Evolutionary conservation across 768 basidiomycete species (phyloP).

Genomic region (Astraeus odoratus): DNA sequence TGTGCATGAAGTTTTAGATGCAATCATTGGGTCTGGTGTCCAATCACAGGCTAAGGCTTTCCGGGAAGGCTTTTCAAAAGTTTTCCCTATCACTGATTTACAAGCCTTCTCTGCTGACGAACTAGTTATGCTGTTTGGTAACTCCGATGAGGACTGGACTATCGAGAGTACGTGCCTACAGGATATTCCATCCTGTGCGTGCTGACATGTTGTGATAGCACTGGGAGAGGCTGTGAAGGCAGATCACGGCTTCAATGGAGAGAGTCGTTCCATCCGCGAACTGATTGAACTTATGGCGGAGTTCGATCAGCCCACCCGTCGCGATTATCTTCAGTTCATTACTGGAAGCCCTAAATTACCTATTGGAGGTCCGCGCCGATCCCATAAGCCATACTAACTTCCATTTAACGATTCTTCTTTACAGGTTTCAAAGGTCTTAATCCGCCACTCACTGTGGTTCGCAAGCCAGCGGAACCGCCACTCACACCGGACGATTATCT

Average conservation of each 20-base stretch:
- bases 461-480: constrained; percentile 92
- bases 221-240: constrained; percentile 89
- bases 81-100: constrained; percentile 89
- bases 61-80: constrained; percentile 90
- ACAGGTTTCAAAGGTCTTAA: constrained; percentile 91
- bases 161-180: constrained; percentile 62
- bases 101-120: constrained; percentile 92
- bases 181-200: background rate
- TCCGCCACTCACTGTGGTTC: constrained; percentile 91
- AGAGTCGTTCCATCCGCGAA: constrained; percentile 85
- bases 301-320: constrained; percentile 65
- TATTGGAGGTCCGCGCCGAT: constrained; percentile 68
- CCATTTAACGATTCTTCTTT: constrained; percentile 1
- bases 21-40: constrained; percentile 78
- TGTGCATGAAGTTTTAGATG: constrained; percentile 78
- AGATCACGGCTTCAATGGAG: constrained; percentile 96
- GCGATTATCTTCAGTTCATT: constrained; percentile 92
- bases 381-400: background rate
- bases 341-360: constrained; percentile 96
- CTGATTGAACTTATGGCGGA: constrained; percentile 82
- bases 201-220: constrained; percentile 39
- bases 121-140: constrained; percentile 92
- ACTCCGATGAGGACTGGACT: constrained; percentile 97
- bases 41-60: constrained; percentile 82
- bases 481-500: constrained; percentile 90